phyloP scores from a whole-genome alignment of 805 yeast species.

The Spathaspora sp. region DNA sequence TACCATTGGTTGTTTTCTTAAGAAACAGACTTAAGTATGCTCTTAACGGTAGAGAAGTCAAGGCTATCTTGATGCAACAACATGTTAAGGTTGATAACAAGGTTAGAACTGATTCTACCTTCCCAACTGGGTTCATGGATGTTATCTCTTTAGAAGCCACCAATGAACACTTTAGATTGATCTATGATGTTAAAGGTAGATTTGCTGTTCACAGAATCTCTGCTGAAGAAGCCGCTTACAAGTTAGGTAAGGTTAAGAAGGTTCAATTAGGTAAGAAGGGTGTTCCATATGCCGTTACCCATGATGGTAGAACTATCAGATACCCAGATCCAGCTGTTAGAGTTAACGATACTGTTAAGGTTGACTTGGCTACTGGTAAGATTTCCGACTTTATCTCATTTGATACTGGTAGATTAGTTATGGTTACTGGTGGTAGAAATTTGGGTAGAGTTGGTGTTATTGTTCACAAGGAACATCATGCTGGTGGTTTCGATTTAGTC shows the following conservation, averaged over 20 bases:
- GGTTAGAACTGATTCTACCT: slow-evolving; percentile 98
- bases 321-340: slow-evolving; percentile 98
- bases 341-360: slow-evolving; percentile 97
- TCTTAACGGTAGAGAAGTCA: slow-evolving; percentile 97
- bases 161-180: slow-evolving; percentile 98
- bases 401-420: slow-evolving; percentile 39
- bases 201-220: slow-evolving; percentile 99
- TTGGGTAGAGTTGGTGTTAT: slow-evolving; percentile 42
- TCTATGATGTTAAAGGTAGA: slow-evolving; percentile 98
- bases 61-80: slow-evolving; percentile 97
- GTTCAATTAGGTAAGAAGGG: slow-evolving; percentile 98
- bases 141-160: slow-evolving; percentile 96
- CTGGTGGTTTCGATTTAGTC: slow-evolving; percentile 40
- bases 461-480: slow-evolving; percentile 40
- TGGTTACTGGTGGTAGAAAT: slow-evolving; percentile 43
- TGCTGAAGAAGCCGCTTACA: slow-evolving; percentile 97
- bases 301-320: slow-evolving; percentile 99
- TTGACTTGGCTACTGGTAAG: slow-evolving; percentile 95
- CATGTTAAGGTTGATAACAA: slow-evolving; percentile 98
- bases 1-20: slow-evolving; percentile 93
- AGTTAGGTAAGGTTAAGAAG: slow-evolving; percentile 96
- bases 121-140: slow-evolving; percentile 99
- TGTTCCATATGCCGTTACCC: slow-evolving; percentile 97
- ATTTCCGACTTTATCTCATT: slow-evolving; percentile 50
- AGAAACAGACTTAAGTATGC: slow-evolving; percentile 99